These are phyloP conservation scores for Aspergillus coremiiformis DNA, from an alignment of 495 filamentous ascomycete genomes.

Conservation along the genomic window DNA sequence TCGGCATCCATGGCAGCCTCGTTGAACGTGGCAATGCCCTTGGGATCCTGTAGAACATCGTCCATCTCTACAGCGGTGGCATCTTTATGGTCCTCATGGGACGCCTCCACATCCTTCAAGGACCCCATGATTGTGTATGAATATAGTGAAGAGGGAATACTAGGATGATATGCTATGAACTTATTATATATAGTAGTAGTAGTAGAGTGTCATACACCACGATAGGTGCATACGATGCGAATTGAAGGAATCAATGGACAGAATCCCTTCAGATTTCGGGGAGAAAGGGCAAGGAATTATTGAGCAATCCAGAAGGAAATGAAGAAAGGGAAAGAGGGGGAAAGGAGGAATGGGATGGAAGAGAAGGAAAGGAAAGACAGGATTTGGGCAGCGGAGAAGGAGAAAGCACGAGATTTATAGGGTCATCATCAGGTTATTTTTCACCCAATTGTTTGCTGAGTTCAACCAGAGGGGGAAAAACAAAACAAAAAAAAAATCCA, in stretches of 20 bases:
- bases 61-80: conserved; percentile 21
- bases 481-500: too few species aligned
- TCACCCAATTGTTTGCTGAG: neutral
- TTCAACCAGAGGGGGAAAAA: neutral
- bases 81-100: conserved; percentile 23
- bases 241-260: too few species aligned
- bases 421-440: neutral
- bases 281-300: neutral
- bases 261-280: too few species aligned
- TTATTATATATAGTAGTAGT: neutral
- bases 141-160: neutral
- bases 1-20: conserved; percentile 36
- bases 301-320: neutral
- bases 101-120: conserved; percentile 26
- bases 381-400: too few species aligned
- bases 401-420: neutral
- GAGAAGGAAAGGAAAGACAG: too few species aligned
- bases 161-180: neutral
- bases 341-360: neutral
- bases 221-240: too few species aligned
- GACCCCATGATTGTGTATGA: conserved; percentile 20
- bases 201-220: too few species aligned
- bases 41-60: conserved; percentile 20
- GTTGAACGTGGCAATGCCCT: conserved; percentile 16
- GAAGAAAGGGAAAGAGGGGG: neutral